These are phyloP conservation scores for Pseudotsuga menziesii DNA, from an alignment of 75 land plant species.

Conservation along the genomic window DNA sequence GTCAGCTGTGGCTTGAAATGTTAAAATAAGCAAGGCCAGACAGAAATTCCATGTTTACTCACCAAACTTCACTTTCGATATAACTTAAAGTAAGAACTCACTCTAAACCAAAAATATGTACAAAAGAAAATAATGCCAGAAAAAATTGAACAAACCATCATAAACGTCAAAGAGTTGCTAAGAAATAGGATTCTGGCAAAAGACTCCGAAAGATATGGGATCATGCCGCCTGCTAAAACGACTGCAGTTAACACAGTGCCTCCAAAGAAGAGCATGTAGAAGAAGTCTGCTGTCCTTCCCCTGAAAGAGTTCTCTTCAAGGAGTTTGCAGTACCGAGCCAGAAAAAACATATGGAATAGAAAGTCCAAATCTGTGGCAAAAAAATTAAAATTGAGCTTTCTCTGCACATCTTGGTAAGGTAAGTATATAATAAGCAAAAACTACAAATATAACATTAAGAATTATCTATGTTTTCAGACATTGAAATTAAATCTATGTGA, in stretches of 20 bases:
- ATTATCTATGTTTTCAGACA: neutral
- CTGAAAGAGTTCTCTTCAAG: constrained; percentile 98
- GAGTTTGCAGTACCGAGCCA: constrained; percentile 98
- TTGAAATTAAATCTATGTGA: neutral
- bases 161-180: constrained; percentile 97
- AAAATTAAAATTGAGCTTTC: constrained; percentile 3
- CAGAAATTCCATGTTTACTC: neutral
- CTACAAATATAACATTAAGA: neutral
- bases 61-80: neutral
- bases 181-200: constrained; percentile 86
- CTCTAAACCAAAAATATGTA: neutral
- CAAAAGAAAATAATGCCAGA: constrained; percentile 4
- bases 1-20: neutral
- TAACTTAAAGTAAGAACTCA: neutral
- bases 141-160: constrained; percentile 74
- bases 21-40: neutral
- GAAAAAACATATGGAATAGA: constrained; percentile 97
- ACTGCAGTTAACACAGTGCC: constrained; percentile 78
- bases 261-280: constrained; percentile 98
- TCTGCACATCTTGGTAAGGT: neutral
- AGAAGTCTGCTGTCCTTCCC: constrained; percentile 97
- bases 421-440: constrained; percentile 3
- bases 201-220: constrained; percentile 79
- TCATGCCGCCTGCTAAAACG: constrained; percentile 84
- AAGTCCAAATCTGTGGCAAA: constrained; percentile 81